A percentile compares a stretch with the other conserved stretches of the same genome.
Conservation (phyloP, 139 green algal genomes). For the Haematococcus sp. region DNA sequence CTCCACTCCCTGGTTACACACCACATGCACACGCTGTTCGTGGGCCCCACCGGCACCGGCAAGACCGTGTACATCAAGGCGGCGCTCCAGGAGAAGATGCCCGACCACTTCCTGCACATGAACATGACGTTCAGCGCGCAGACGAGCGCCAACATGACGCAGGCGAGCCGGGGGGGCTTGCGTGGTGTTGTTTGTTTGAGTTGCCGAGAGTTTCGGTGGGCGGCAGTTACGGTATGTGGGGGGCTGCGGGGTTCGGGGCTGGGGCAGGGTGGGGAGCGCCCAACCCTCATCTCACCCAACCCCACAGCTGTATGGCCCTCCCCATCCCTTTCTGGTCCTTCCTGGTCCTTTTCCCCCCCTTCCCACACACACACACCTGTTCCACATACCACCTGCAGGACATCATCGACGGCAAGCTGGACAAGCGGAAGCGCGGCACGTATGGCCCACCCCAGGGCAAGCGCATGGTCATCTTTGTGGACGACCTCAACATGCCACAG, state of each 20-base stretch:
- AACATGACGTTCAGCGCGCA: constrained; percentile 69
- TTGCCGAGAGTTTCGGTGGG: no score
- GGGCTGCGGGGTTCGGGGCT: no score
- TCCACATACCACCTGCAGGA: no score
- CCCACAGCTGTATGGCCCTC: no score
- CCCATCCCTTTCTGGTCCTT: no score
- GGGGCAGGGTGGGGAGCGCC: no score
- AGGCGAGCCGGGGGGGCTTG: constrained; percentile 29
- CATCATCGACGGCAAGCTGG: constrained; percentile 64
- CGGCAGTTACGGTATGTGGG: no score
- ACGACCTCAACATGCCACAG: constrained; percentile 83
- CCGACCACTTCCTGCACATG: constrained; percentile 31
- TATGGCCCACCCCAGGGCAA: constrained; percentile 66
- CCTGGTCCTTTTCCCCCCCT: no score
- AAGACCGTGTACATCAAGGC: constrained; percentile 67
- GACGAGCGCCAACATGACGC: constrained; percentile 75
- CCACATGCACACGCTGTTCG: constrained; percentile 64
- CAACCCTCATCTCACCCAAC: no score
- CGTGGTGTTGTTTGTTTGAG: constrained; percentile 3
- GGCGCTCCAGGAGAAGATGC: constrained; percentile 38
- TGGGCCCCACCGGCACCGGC: constrained; percentile 69
- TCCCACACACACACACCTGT: no score
- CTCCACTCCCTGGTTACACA: constrained; percentile 53
- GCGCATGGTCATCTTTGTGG: constrained; percentile 71
- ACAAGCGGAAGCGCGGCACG: constrained; percentile 63